Conservation (phyloP, 805 yeast species). For the Lipomyces yamadae region DNA sequence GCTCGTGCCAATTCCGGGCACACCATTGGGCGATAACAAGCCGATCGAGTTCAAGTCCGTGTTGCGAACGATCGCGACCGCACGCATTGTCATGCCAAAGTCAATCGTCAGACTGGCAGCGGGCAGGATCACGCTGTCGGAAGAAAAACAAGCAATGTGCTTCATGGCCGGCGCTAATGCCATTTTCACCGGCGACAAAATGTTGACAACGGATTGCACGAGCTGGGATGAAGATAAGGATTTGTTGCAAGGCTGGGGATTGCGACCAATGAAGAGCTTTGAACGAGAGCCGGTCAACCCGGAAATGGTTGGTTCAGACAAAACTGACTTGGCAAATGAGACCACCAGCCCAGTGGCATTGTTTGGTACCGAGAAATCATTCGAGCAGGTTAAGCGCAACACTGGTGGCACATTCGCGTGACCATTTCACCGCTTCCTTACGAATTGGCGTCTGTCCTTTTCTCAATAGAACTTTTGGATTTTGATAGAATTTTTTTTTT, state of each 20-base stretch:
- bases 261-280: conserved; percentile 40
- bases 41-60: conserved; percentile 64
- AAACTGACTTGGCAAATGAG: background rate
- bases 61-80: conserved; percentile 73
- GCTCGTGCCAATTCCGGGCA: conserved; percentile 77
- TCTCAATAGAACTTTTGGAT: background rate
- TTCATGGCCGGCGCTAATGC: conserved; percentile 82
- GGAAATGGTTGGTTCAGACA: conserved; percentile 6
- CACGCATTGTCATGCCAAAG: conserved; percentile 73
- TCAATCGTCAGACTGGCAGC: conserved; percentile 77
- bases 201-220: conserved; percentile 81
- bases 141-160: conserved; percentile 72
- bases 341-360: background rate
- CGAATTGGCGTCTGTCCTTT: background rate
- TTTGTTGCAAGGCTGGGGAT: conserved; percentile 73
- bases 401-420: background rate
- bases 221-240: conserved; percentile 82
- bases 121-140: conserved; percentile 81
- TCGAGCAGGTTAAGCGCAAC: conserved; percentile 4
- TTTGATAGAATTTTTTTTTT: background rate
- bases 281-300: conserved; percentile 25
- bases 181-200: conserved; percentile 77
- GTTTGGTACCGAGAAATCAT: conserved; percentile 16
- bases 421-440: background rate
- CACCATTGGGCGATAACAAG: conserved; percentile 69